A percentile compares a stretch with the other conserved stretches of the same genome.
These are phyloP conservation scores for Diplosphaera chodatii DNA, from an alignment of 139 green algal genomes.

Conservation along the genomic window DNA sequence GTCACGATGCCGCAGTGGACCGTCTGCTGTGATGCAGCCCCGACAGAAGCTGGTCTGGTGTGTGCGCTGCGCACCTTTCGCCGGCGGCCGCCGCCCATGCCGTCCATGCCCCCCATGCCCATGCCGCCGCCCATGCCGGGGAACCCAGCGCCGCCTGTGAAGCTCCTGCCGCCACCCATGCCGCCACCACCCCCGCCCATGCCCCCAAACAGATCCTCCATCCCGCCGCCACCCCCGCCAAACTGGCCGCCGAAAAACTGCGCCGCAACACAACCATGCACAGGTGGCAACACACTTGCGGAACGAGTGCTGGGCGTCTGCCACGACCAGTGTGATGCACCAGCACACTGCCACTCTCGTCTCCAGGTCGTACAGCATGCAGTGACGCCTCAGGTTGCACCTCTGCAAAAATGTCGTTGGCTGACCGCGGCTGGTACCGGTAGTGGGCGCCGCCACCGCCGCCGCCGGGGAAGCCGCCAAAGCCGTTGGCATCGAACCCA, in stretches of 20 bases:
- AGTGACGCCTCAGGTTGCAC: conserved; percentile 16
- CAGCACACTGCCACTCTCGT: too few species aligned
- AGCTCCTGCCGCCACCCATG: neutral
- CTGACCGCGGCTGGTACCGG: conserved; percentile 30
- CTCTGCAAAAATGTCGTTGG: conserved; percentile 76
- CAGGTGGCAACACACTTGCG: too few species aligned
- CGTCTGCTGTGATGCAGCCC: too few species aligned
- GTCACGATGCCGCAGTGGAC: too few species aligned
- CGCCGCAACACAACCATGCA: neutral
- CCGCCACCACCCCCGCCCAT: conserved; percentile 5
- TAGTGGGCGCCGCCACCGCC: conserved; percentile 1
- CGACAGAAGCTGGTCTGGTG: too few species aligned
- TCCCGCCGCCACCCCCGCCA: conserved; percentile 16
- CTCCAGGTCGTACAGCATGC: too few species aligned
- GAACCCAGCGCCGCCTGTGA: conserved; percentile 13
- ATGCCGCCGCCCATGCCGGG: conserved; percentile 17
- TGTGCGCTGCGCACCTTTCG: too few species aligned
- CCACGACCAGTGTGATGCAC: too few species aligned
- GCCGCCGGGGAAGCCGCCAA: conserved; percentile 21
- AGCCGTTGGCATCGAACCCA: conserved; percentile 9
- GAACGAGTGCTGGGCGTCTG: too few species aligned
- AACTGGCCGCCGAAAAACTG: conserved; percentile 58
- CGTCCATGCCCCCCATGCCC: too few species aligned
- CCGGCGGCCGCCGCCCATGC: too few species aligned
- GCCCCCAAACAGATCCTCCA: conserved; percentile 13